These are phyloP conservation scores for Isochrysis galbana DNA, from an alignment of 78 protist species.

Conservation along the genomic window DNA sequence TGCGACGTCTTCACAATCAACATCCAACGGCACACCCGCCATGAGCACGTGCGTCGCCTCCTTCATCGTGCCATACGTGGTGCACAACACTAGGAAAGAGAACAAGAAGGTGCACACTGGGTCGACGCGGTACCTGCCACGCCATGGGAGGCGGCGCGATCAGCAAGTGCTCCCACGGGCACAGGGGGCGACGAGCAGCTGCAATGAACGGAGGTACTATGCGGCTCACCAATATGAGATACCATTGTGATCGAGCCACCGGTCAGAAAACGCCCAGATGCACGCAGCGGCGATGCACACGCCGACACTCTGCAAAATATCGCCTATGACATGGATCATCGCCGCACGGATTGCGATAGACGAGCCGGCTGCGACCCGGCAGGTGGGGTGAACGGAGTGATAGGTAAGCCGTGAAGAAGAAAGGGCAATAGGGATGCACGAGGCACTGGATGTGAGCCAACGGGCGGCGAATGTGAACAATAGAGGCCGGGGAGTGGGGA, in stretches of 20 bases:
- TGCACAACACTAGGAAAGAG: slow-evolving; percentile 63
- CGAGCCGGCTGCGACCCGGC: not conserved
- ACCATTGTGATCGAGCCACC: slow-evolving; percentile 2
- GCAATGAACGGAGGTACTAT: too few relatives aligned
- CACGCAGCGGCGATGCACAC: slow-evolving; percentile 69
- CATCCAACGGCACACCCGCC: slow-evolving; percentile 50
- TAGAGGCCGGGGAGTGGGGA: not conserved
- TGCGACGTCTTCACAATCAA: too few relatives aligned
- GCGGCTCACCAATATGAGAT: slow-evolving; percentile 48
- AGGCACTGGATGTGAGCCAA: too few relatives aligned
- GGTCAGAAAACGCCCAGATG: slow-evolving; percentile 62
- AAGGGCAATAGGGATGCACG: too few relatives aligned
- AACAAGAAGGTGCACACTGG: slow-evolving; percentile 76
- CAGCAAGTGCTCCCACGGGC: too few relatives aligned
- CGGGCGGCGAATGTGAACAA: too few relatives aligned
- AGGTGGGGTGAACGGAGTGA: not conserved
- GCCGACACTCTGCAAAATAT: slow-evolving; percentile 75
- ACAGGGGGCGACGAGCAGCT: too few relatives aligned
- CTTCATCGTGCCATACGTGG: slow-evolving; percentile 51
- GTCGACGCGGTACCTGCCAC: slow-evolving; percentile 77
- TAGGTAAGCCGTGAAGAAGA: too few relatives aligned
- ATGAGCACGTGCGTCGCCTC: slow-evolving; percentile 59
- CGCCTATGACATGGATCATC: slow-evolving; percentile 81
- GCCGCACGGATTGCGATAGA: slow-evolving; percentile 54
- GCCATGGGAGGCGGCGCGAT: too few relatives aligned